phyloP scores from a whole-genome alignment of 2,329 filamentous ascomycete genomes.

The Fusarium compactum region DNA sequence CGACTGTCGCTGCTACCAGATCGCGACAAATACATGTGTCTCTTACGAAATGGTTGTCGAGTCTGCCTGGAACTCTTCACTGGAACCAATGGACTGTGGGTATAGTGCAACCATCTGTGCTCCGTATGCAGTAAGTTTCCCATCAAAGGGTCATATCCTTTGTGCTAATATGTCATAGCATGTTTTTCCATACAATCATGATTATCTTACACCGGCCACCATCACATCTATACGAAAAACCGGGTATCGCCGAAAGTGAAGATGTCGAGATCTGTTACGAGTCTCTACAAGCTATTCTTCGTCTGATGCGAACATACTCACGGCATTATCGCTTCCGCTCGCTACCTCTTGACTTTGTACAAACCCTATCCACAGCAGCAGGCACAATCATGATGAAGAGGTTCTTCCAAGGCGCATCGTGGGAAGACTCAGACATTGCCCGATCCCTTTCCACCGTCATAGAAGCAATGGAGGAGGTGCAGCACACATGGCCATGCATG shows the following conservation, averaged over 20 bases:
- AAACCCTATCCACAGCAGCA: constrained; percentile 61
- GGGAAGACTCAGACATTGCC: constrained; percentile 61
- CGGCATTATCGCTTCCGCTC: constrained; percentile 58
- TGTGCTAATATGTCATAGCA: constrained; percentile 47
- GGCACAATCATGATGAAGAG: constrained; percentile 61
- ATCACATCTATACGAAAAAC: constrained; percentile 56
- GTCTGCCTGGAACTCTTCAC: constrained; percentile 60
- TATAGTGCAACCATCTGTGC: constrained; percentile 59
- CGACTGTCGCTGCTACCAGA: constrained; percentile 56
- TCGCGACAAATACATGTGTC: constrained; percentile 61
- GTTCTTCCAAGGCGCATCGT: constrained; percentile 55
- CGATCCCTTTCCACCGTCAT: constrained; percentile 62
- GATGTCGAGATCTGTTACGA: constrained; percentile 64
- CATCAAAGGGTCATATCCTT: not conserved
- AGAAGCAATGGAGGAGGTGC: constrained; percentile 64
- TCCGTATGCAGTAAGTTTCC: constrained; percentile 59
- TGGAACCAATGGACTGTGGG: constrained; percentile 65
- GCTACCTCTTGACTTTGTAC: constrained; percentile 62
- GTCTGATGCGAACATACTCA: constrained; percentile 58
- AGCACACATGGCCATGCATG: constrained; percentile 62
- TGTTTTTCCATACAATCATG: constrained; percentile 64
- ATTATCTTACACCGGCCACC: constrained; percentile 64
- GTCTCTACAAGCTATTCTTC: constrained; percentile 59
- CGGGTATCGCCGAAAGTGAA: constrained; percentile 55
- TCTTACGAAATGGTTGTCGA: constrained; percentile 60